Evolutionary conservation across 176 grass and related monocot genomes (phyloP), one percentile per base, ranked within the genome.

Genomic region (Poa annua): DNA sequence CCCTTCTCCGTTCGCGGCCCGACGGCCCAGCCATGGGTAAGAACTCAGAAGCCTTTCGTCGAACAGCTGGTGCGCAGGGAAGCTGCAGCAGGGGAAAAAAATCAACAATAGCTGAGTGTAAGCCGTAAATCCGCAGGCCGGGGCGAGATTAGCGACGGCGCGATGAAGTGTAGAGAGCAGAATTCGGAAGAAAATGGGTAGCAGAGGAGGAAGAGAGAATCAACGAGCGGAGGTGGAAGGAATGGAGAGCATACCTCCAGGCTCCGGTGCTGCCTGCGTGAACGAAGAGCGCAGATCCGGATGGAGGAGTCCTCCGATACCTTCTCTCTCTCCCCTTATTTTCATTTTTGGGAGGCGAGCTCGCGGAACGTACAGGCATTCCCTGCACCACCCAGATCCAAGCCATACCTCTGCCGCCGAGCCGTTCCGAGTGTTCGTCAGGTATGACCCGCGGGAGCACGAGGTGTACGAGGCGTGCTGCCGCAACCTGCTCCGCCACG

Each of bases 381-480:
- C 15, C 12, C 74, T 7, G 3, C 8, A 35, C 39, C 12, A 20
- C 48, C 61, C 65, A 71, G 42, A 72, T 34, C 59, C 60, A 14
- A 25, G 8, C 66, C 80, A 86, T 87, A 81, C 51, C 69, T 56
- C 29, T 65, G 26, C n/a, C 33, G 70, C 45, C 69, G 66, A 89
- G 75, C 80, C 91, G 53, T 92, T 94, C 85, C 87, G 76, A 49
- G 84, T 94, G 44, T 97, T 92, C 85, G 87, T 97, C 19, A 92
- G 94, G 13, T 97, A 97, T 92, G 94, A 97, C 87, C 94, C 92
- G 41, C 76, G 80, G 1, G 94, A 97, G 85, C 79, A 97, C 80
- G 82, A 74, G 16, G 94, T 92, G 50, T 97, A 84, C 85, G 87
- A 94, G 83, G 94, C 94, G 45, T 97, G 94, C 77, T 86, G 94